Evolutionary conservation across 140 eudicot genomes (phyloP), one percentile per base, ranked within the genome.

Genomic region (Oenanthe javanica): DNA sequence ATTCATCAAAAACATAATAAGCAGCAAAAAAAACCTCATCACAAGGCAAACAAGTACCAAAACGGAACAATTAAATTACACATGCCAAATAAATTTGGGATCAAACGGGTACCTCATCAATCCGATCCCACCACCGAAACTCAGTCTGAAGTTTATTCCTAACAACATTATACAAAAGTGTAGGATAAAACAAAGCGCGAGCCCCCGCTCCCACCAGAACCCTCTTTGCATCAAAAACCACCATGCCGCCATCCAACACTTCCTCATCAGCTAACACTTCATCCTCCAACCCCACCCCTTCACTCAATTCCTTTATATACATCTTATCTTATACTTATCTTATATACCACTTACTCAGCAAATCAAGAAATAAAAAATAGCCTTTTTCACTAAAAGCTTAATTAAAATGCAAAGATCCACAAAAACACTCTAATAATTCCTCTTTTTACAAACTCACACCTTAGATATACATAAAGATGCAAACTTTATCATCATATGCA

Each of bases 81-180:
- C 15, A 45, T 6, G 18, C n/a, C 0, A 0, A 75, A 9, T n/a
- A 9, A 12, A 75, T 2, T 75, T 11, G 1, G 55, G 61, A 46
- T 23, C 66, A 50, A 84, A 46, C 4, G 18, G 54, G 13, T 87
- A 91, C 96, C 93, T 87, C 84, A 63, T 91, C 89, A 74, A 91
- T 84, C 79, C 85, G 85, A 89, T 91, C 96, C 96, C 96, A 91
- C 96, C 96, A 91, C 21, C 91, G 90, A 74, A 91, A 91, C 80
- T 89, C 93, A 0, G 85, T 57, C 83, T 91, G 91, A 57, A 91
- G 48, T 59, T 81, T 89, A 83, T 91, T 91, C 83, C 96, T 87
- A 46, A 91, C 83, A 59, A 91, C 89, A 86, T 91, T 91, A 71
- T 91, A 91, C 27, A 89, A 19, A 73, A 91, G 86, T 0, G 96